These are phyloP conservation scores for Eremothecium sinecaudum DNA, from an alignment of 1,139 yeast species.

Conservation along the genomic window DNA sequence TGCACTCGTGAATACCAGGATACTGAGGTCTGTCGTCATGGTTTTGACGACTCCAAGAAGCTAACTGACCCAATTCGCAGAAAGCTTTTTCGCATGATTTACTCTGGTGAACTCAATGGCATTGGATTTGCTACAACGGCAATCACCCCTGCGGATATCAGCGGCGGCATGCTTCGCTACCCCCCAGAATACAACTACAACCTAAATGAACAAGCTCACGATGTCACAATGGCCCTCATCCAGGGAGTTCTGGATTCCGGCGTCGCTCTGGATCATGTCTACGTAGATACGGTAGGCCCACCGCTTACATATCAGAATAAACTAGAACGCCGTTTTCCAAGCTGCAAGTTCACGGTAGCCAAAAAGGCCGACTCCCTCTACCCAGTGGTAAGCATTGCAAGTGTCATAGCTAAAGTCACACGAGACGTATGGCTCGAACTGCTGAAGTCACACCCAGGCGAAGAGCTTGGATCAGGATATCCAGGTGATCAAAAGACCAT, in stretches of 20 bases:
- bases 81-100: slow-evolving; percentile 50
- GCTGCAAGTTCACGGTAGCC: slow-evolving; percentile 68
- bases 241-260: slow-evolving; percentile 50
- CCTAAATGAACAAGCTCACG: slow-evolving; percentile 93
- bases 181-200: slow-evolving; percentile 52
- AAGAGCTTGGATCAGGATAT: slow-evolving; percentile 75
- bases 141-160: slow-evolving; percentile 80
- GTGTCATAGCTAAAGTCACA: slow-evolving; percentile 95
- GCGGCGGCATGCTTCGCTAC: slow-evolving; percentile 77
- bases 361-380: slow-evolving; percentile 93
- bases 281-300: slow-evolving; percentile 95
- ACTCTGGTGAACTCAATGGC: slow-evolving; percentile 43
- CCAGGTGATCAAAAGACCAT: slow-evolving; percentile 87
- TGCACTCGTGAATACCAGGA: slow-evolving; percentile 50
- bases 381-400: slow-evolving; percentile 91
- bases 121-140: slow-evolving; percentile 86
- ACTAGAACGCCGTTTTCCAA: slow-evolving; percentile 59
- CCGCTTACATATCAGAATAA: slow-evolving; percentile 77
- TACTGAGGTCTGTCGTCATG: slow-evolving; percentile 45
- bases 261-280: slow-evolving; percentile 58
- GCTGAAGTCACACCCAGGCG: slow-evolving; percentile 23
- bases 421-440: slow-evolving; percentile 61
- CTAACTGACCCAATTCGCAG: slow-evolving; percentile 65
- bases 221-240: slow-evolving; percentile 75
- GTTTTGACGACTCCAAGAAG: slow-evolving; percentile 89